A percentile compares a stretch with the other conserved stretches of the same genome.
These are phyloP conservation scores for Didymella arachidicola DNA, from an alignment of 2,329 filamentous ascomycete genomes.

Conservation along the genomic window DNA sequence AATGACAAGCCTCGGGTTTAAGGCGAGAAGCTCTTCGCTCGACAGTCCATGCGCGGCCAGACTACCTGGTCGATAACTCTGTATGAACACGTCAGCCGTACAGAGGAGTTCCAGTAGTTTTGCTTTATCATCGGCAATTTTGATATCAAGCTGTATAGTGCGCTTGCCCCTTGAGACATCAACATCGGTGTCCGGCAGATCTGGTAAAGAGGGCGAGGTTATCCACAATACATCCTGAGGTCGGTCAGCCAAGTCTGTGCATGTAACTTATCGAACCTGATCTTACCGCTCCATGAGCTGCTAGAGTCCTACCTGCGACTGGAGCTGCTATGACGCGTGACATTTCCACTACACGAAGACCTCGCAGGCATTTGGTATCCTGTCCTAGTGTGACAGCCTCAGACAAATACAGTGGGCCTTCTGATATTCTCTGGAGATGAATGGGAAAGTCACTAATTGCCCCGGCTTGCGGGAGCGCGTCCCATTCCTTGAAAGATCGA, in stretches of 20 bases:
- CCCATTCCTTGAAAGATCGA: slow-evolving; percentile 62
- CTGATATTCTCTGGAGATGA: slow-evolving; percentile 48
- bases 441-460: slow-evolving; percentile 59
- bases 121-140: slow-evolving; percentile 51
- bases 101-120: slow-evolving; percentile 54
- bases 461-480: slow-evolving; percentile 57
- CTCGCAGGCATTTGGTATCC: slow-evolving; percentile 48
- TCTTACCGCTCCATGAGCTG: slow-evolving; percentile 53
- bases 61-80: slow-evolving; percentile 61
- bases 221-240: slow-evolving; percentile 55
- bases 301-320: slow-evolving; percentile 53
- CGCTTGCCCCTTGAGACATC: slow-evolving; percentile 59
- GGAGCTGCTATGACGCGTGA: slow-evolving; percentile 57
- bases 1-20: slow-evolving; percentile 58
- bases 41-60: slow-evolving; percentile 56
- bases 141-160: slow-evolving; percentile 58
- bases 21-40: slow-evolving; percentile 46
- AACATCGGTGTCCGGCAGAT: slow-evolving; percentile 51
- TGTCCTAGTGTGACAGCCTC: not conserved
- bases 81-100: slow-evolving; percentile 62
- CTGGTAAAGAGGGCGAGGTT: slow-evolving; percentile 55
- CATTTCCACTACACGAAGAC: slow-evolving; percentile 54
- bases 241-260: not conserved
- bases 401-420: slow-evolving; percentile 19
- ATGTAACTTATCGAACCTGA: too few species aligned